A percentile compares a stretch with the other conserved stretches of the same genome.
phyloP scores from a whole-genome alignment of 1,139 yeast species.

The Yamadazyma mexicana region DNA sequence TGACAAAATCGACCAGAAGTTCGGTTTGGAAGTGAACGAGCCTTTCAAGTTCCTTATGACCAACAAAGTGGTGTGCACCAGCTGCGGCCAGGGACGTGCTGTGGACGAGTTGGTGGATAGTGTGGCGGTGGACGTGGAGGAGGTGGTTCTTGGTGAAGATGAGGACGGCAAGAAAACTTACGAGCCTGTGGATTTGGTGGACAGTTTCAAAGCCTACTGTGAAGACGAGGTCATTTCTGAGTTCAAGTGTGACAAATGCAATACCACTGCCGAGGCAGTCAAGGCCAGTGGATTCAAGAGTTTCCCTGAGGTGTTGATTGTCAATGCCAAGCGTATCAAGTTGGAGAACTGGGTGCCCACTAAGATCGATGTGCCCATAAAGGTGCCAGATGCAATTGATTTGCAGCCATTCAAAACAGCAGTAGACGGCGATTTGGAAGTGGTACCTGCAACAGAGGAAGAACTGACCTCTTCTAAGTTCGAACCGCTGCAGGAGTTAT shows the following conservation, averaged over 20 bases:
- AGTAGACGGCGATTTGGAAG: slow-evolving; percentile 42
- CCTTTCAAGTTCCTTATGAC: slow-evolving; percentile 65
- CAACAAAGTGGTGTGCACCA: slow-evolving; percentile 62
- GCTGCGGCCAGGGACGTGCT: slow-evolving; percentile 63
- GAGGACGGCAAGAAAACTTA: slow-evolving; percentile 48
- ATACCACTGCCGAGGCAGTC: slow-evolving; percentile 44
- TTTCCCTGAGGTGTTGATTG: slow-evolving; percentile 68
- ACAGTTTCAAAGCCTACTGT: slow-evolving; percentile 49
- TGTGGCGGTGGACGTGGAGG: slow-evolving; percentile 60
- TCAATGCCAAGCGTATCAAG: slow-evolving; percentile 78
- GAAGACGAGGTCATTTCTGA: slow-evolving; percentile 60
- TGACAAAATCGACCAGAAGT: slow-evolving; percentile 61
- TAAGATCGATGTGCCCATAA: slow-evolving; percentile 73
- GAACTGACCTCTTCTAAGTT: slow-evolving; percentile 34
- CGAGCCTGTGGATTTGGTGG: slow-evolving; percentile 50
- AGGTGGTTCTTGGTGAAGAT: slow-evolving; percentile 35
- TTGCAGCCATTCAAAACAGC: slow-evolving; percentile 28
- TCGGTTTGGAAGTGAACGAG: slow-evolving; percentile 43
- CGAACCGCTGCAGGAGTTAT: slow-evolving; percentile 53
- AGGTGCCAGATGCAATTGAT: slow-evolving; percentile 51
- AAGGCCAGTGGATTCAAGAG: slow-evolving; percentile 53
- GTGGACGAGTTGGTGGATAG: slow-evolving; percentile 63
- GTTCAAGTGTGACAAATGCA: slow-evolving; percentile 66
- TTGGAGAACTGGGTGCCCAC: slow-evolving; percentile 89
- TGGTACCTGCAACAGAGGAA: slow-evolving; percentile 15